Evolutionary conservation across 768 basidiomycete genomes (phyloP).

Genomic region (Lactarius hatsudake): DNA sequence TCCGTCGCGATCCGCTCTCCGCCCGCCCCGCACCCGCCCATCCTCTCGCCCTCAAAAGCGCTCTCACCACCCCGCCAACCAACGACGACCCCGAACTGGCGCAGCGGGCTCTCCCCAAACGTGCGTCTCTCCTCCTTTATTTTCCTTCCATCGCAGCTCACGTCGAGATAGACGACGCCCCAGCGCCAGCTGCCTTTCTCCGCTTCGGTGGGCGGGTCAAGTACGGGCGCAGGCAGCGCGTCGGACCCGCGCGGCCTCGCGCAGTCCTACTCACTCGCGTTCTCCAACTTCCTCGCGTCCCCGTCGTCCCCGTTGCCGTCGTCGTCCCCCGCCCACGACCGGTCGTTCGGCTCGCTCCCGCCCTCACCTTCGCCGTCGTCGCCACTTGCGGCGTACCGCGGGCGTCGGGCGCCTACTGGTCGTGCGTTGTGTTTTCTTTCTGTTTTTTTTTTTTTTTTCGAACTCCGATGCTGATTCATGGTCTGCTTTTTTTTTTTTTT

Average conservation of each 20-base stretch:
- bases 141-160: neutral
- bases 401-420: constrained; percentile 25
- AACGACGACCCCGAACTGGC: constrained; percentile 13
- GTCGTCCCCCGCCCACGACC: constrained; percentile 10
- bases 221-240: neutral
- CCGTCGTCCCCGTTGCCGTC: neutral
- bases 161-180: constrained; percentile 19
- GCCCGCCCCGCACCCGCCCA: constrained; percentile 14
- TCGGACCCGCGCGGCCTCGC: constrained; percentile 28
- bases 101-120: constrained; percentile 23
- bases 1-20: constrained; percentile 22
- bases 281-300: constrained; percentile 1
- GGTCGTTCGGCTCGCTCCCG: constrained; percentile 23
- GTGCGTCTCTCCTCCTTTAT: constrained; percentile 3
- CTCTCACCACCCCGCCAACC: constrained; percentile 2
- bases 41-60: constrained; percentile 19
- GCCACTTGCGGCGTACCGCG: constrained; percentile 27
- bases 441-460: neutral
- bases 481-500: neutral
- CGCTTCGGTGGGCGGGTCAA: neutral
- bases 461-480: neutral
- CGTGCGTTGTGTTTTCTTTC: constrained; percentile 19
- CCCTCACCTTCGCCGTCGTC: constrained; percentile 23
- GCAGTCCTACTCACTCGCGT: constrained; percentile 25
- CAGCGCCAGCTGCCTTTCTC: constrained; percentile 29